These are phyloP conservation scores for Buxus sempervirens DNA, from an alignment of 164 flowering plant genomes.

Conservation along the genomic window DNA sequence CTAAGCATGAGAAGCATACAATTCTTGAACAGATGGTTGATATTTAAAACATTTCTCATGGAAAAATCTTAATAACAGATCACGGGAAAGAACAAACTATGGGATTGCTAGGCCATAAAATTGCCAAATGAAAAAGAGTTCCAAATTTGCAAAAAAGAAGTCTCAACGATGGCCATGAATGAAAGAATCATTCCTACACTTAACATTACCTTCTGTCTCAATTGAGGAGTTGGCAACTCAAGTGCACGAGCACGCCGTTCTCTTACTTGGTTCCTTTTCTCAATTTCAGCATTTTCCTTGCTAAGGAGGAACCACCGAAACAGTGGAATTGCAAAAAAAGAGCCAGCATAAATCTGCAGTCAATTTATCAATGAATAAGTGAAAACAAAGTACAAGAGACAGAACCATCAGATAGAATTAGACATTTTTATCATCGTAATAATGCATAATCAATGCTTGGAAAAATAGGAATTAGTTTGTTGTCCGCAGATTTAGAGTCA, in stretches of 20 bases:
- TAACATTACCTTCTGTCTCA: slow-evolving; percentile 71
- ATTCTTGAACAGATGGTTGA: no score
- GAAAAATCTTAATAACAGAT: not conserved
- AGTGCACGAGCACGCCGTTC: slow-evolving; percentile 58
- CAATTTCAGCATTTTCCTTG: slow-evolving; percentile 66
- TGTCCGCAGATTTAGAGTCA: not conserved
- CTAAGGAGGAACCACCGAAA: slow-evolving; percentile 71
- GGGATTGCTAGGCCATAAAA: not conserved
- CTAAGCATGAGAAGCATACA: no score
- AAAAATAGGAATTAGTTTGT: not conserved
- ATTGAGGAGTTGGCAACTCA: slow-evolving; percentile 63
- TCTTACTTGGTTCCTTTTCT: slow-evolving; percentile 72
- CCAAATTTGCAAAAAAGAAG: not conserved
- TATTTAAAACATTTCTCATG: not conserved
- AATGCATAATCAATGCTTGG: not conserved
- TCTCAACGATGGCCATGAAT: not conserved
- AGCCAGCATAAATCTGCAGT: slow-evolving; percentile 86
- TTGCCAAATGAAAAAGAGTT: not conserved
- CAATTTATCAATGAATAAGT: not conserved
- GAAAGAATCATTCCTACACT: not conserved
- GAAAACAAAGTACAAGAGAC: slow-evolving; percentile 1
- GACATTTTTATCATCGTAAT: not conserved
- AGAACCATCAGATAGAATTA: not conserved
- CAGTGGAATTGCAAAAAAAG: slow-evolving; percentile 92
- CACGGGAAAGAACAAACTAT: not conserved